These are phyloP conservation scores for Nicotiana noctiflora DNA, from an alignment of 257 asterid genomes.

Conservation along the genomic window DNA sequence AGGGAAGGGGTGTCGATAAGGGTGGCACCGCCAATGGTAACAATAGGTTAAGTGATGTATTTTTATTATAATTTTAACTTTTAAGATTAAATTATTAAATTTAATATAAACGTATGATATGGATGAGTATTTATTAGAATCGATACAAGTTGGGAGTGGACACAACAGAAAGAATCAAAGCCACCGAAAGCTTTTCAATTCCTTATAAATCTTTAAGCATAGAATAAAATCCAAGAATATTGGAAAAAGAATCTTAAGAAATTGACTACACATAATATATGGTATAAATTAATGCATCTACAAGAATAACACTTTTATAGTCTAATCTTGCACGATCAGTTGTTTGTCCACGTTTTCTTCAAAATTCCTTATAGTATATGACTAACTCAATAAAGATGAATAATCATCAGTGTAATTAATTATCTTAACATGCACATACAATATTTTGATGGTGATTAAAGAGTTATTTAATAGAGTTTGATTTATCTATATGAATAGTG, in stretches of 20 bases:
- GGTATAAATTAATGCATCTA: not conserved
- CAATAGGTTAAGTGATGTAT: no score
- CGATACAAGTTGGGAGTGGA: not conserved
- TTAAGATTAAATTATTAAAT: no score
- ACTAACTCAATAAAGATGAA: not conserved
- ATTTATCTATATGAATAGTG: not conserved
- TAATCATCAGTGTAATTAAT: not conserved
- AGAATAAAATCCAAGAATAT: slow-evolving; percentile 4
- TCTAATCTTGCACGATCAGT: not conserved
- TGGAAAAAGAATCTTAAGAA: slow-evolving; percentile 7
- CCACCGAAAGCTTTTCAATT: slow-evolving; percentile 1
- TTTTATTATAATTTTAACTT: no score
- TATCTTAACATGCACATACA: not conserved
- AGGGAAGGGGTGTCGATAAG: no score
- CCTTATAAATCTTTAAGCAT: not conserved
- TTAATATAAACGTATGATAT: no score
- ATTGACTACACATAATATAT: not conserved
- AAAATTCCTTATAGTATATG: not conserved
- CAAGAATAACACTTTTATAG: not conserved
- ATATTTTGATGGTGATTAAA: not conserved
- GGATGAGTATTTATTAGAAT: no score
- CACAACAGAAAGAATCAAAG: not conserved
- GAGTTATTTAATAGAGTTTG: not conserved
- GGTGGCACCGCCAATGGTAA: no score
- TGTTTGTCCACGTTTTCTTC: not conserved